A percentile compares a stretch with the other conserved stretches of the same genome.
Evolutionary conservation across 2,329 filamentous ascomycete species (phyloP).

Genomic region (Fusarium pilosicola): DNA sequence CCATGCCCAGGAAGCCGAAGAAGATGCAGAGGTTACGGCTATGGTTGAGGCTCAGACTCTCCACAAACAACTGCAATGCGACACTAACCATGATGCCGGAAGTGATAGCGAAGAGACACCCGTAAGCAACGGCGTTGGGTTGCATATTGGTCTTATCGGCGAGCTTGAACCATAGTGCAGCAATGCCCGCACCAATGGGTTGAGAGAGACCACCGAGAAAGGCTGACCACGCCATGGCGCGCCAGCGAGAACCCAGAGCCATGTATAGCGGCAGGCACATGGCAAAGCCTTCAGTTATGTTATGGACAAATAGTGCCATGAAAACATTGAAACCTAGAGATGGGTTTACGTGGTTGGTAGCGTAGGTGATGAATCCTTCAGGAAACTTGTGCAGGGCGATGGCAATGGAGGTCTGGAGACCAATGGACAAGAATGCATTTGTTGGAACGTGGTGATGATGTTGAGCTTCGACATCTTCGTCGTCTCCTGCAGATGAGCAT

Average conservation of each 20-base stretch:
- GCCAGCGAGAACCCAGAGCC: slow-evolving; percentile 80
- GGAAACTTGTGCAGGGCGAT: slow-evolving; percentile 97
- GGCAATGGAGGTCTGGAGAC: slow-evolving; percentile 94
- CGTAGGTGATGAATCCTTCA: slow-evolving; percentile 88
- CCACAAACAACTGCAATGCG: slow-evolving; percentile 86
- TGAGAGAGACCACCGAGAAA: slow-evolving; percentile 88
- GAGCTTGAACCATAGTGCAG: slow-evolving; percentile 85
- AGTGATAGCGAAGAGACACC: slow-evolving; percentile 86
- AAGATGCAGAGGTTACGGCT: slow-evolving; percentile 79
- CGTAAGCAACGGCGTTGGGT: slow-evolving; percentile 72
- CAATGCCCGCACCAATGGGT: slow-evolving; percentile 84
- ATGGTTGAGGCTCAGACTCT: slow-evolving; percentile 85
- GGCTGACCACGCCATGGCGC: slow-evolving; percentile 86
- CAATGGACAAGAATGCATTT: slow-evolving; percentile 92
- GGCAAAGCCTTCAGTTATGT: slow-evolving; percentile 96
- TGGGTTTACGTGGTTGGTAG: slow-evolving; percentile 95
- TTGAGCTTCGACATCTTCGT: slow-evolving; percentile 60
- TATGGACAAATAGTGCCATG: slow-evolving; percentile 95
- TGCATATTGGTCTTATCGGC: slow-evolving; percentile 62
- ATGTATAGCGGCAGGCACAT: slow-evolving; percentile 94
- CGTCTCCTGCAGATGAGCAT: slow-evolving; percentile 47
- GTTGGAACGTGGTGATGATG: slow-evolving; percentile 96
- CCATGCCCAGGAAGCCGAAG: slow-evolving; percentile 89
- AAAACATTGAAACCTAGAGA: slow-evolving; percentile 90
- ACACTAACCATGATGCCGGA: slow-evolving; percentile 97